These are phyloP conservation scores for Lagerstroemia speciosa DNA, from an alignment of 345 rosid species.

Conservation along the genomic window DNA sequence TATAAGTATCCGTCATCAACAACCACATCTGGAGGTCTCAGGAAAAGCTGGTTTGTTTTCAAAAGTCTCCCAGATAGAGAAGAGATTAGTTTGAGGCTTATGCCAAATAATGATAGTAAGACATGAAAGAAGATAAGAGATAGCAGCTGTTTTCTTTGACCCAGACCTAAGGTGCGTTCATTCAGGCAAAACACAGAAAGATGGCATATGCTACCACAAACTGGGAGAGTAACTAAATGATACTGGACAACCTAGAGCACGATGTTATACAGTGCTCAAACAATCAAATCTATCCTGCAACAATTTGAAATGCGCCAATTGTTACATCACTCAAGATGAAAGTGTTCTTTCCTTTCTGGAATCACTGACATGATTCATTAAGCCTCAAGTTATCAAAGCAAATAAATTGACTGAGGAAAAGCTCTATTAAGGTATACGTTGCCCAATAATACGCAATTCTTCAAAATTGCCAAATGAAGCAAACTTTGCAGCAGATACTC, in stretches of 20 bases:
- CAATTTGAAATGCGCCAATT: neutral
- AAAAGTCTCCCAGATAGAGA: too few relatives aligned
- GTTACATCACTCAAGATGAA: neutral
- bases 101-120: too few relatives aligned
- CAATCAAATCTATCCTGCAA: neutral
- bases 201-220: neutral
- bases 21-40: too few relatives aligned
- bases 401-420: neutral
- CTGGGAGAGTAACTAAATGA: neutral
- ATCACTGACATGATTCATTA: neutral
- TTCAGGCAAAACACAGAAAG: constrained; percentile 12
- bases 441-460: neutral
- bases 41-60: too few relatives aligned
- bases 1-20: too few relatives aligned
- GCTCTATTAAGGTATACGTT: neutral
- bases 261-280: neutral
- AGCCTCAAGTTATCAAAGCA: neutral
- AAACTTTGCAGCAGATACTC: constrained; percentile 34
- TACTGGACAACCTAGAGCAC: neutral
- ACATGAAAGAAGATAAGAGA: constrained; percentile 15
- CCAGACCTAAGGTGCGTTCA: too few relatives aligned
- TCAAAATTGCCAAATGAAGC: constrained; percentile 9
- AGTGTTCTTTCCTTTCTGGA: neutral
- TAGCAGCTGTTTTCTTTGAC: too few relatives aligned
- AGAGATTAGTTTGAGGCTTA: too few relatives aligned